Percentiles rank a stretch among this genome's conserved stretches.
Conservation (phyloP, 768 basidiomycete species). For the Ephemerocybe angulata region DNA sequence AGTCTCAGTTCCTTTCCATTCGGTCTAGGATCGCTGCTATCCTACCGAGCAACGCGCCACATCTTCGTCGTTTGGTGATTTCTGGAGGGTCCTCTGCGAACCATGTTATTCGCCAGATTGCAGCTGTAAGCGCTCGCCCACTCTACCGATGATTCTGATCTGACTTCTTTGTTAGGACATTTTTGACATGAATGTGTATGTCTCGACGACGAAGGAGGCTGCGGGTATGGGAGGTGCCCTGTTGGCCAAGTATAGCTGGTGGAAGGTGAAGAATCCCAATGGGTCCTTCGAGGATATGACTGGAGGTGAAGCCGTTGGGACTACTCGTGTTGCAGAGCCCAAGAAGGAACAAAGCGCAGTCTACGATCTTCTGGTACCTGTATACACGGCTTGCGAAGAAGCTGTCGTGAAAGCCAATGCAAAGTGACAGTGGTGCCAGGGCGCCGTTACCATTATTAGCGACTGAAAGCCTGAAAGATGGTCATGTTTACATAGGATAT, state of each 20-base stretch:
- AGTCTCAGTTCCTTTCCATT: conserved; percentile 84
- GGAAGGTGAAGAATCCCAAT: conserved; percentile 42
- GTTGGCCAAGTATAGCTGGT: conserved; percentile 70
- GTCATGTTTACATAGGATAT: no score
- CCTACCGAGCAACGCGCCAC: conserved; percentile 52
- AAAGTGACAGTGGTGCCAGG: neutral
- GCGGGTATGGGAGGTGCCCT: conserved; percentile 71
- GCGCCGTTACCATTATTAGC: no score
- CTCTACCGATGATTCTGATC: neutral
- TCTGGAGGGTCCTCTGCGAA: conserved; percentile 81
- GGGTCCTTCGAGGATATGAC: conserved; percentile 67
- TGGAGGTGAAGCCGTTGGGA: conserved; percentile 44
- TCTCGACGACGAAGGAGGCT: conserved; percentile 63
- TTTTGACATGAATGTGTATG: conserved; percentile 72
- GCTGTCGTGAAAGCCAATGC: conserved; percentile 30
- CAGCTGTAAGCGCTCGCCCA: conserved; percentile 43
- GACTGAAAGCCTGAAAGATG: no score
- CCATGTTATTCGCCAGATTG: conserved; percentile 64
- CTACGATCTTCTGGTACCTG: conserved; percentile 52
- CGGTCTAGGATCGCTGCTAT: conserved; percentile 67
- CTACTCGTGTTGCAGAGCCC: conserved; percentile 63
- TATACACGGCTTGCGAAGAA: conserved; percentile 57
- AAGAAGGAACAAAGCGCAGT: conserved; percentile 37
- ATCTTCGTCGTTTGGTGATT: conserved; percentile 63
- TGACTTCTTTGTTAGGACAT: conserved; percentile 45